These are phyloP conservation scores for Fusarium sp. DNA, from an alignment of 2,329 filamentous ascomycete genomes.

Conservation along the genomic window DNA sequence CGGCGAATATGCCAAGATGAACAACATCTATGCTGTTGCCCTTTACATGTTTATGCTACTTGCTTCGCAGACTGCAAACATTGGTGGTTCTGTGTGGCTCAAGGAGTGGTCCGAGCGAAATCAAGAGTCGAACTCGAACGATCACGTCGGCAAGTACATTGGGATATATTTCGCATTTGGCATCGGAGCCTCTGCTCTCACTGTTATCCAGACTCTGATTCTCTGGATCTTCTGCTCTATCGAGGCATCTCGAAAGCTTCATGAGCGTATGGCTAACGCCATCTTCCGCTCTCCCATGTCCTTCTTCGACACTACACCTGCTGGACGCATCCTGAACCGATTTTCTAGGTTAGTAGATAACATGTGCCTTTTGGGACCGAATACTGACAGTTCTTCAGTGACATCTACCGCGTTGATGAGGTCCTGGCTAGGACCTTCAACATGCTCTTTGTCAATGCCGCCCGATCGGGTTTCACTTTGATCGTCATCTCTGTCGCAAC, in stretches of 20 bases:
- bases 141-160: slow-evolving; percentile 86
- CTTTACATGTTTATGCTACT: slow-evolving; percentile 84
- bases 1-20: slow-evolving; percentile 92
- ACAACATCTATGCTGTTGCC: slow-evolving; percentile 84
- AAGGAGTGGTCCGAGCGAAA: slow-evolving; percentile 93
- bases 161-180: slow-evolving; percentile 97
- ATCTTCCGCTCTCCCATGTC: slow-evolving; percentile 99
- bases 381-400: slow-evolving; percentile 58
- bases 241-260: slow-evolving; percentile 95
- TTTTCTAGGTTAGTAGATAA: slow-evolving; percentile 81
- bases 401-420: slow-evolving; percentile 88
- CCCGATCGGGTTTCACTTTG: slow-evolving; percentile 83
- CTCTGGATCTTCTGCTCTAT: slow-evolving; percentile 99
- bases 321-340: slow-evolving; percentile 94
- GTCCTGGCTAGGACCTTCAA: slow-evolving; percentile 97
- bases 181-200: slow-evolving; percentile 84
- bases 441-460: slow-evolving; percentile 87
- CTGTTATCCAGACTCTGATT: slow-evolving; percentile 91
- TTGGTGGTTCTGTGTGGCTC: slow-evolving; percentile 91
- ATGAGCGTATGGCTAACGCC: slow-evolving; percentile 96
- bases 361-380: neutral
- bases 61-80: slow-evolving; percentile 82
- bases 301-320: slow-evolving; percentile 97
- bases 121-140: slow-evolving; percentile 73
- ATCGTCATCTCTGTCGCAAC: slow-evolving; percentile 84